Evolutionary conservation across 305 asterid genomes (phyloP).

Genomic region (Fraxinus greggii): DNA sequence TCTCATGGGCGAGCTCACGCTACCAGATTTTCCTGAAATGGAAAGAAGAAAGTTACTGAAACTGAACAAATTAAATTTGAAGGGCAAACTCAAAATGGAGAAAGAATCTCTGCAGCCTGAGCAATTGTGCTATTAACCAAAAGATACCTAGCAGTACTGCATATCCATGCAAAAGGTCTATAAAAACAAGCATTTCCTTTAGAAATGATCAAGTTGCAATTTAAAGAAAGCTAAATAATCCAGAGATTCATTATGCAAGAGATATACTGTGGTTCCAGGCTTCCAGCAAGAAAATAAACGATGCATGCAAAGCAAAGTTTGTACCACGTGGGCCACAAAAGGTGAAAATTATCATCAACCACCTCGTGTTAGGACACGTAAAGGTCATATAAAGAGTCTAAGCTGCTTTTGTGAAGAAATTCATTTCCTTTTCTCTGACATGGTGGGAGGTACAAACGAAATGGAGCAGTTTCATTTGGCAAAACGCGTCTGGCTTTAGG

Average conservation of each 20-base stretch:
- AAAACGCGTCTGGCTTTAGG: background rate
- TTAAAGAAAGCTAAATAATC: background rate
- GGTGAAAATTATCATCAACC: background rate
- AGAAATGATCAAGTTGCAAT: background rate
- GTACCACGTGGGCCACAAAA: background rate
- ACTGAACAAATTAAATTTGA: conserved; percentile 6
- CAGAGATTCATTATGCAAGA: background rate
- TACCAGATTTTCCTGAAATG: conserved; percentile 40
- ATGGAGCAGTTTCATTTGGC: background rate
- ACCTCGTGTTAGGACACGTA: background rate
- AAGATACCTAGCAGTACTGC: conserved; percentile 12
- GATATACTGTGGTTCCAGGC: background rate
- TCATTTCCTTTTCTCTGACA: background rate
- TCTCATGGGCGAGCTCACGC: conserved; percentile 42
- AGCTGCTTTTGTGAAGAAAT: background rate
- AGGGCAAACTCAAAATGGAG: background rate
- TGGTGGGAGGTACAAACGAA: background rate
- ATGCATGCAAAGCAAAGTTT: background rate
- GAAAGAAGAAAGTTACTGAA: conserved; percentile 10
- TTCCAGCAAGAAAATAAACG: background rate
- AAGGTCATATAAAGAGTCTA: background rate
- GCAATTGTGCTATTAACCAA: background rate
- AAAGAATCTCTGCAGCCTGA: background rate
- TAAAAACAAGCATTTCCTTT: background rate
- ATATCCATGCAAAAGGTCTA: conserved; percentile 1